phyloP scores from a whole-genome alignment of 495 filamentous ascomycete genomes.

The Penicillium salamii region DNA sequence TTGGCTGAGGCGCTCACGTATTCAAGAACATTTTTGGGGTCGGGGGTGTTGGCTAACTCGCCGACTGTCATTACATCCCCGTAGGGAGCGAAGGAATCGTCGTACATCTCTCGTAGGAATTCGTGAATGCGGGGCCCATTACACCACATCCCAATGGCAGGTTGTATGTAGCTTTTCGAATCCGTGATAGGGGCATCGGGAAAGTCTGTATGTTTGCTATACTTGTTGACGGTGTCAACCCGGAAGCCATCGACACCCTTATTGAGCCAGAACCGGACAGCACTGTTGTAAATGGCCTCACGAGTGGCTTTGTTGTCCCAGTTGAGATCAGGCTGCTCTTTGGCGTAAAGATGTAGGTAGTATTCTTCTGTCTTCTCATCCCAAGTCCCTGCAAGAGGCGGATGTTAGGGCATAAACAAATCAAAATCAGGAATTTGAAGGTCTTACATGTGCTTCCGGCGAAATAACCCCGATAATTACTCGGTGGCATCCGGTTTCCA shows the following conservation, averaged over 20 bases:
- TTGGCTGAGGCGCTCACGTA: constrained; percentile 39
- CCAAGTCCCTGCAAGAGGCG: constrained; percentile 28
- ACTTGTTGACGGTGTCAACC: constrained; percentile 53
- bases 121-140: constrained; percentile 57
- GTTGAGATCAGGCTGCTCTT: constrained; percentile 53
- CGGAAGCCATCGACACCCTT: constrained; percentile 50
- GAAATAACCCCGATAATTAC: constrained; percentile 53
- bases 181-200: constrained; percentile 43
- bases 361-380: constrained; percentile 50
- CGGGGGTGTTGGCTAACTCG: constrained; percentile 43
- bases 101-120: constrained; percentile 42
- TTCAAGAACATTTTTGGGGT: constrained; percentile 37
- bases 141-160: constrained; percentile 42
- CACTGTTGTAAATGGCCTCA: constrained; percentile 43
- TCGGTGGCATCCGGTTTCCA: constrained; percentile 51
- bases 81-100: constrained; percentile 37
- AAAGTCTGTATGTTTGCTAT: constrained; percentile 42
- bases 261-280: constrained; percentile 53
- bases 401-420: neutral
- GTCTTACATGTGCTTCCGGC: constrained; percentile 44
- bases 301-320: constrained; percentile 49
- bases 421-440: neutral
- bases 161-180: constrained; percentile 34
- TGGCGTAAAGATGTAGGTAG: constrained; percentile 49
- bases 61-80: constrained; percentile 44